phyloP scores from a whole-genome alignment of 805 yeast genomes.

The Saccharomycopsis fibuligera region DNA sequence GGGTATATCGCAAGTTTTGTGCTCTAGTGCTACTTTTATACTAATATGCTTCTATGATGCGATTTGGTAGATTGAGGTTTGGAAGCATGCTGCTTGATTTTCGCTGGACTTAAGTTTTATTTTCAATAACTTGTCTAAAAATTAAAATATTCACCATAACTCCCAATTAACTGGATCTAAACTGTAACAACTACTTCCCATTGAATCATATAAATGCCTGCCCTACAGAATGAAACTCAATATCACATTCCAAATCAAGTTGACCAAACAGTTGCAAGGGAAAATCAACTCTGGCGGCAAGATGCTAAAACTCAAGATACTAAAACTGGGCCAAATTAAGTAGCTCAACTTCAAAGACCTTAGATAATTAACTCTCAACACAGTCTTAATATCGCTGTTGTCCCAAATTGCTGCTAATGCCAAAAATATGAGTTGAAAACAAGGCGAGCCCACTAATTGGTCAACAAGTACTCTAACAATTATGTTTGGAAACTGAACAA shows the following conservation, averaged over 20 bases:
- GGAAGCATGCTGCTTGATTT: neutral
- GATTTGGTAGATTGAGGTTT: neutral
- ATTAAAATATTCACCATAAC: neutral
- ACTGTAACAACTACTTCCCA: no score
- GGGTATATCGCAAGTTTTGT: no score
- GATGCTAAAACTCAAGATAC: constrained; percentile 42
- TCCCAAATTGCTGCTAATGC: constrained; percentile 52
- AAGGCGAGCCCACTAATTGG: constrained; percentile 49
- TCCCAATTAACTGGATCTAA: no score
- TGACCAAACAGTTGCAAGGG: constrained; percentile 52
- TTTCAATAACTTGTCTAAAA: neutral
- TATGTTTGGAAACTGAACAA: constrained; percentile 32
- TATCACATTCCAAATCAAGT: constrained; percentile 49
- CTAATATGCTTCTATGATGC: neutral
- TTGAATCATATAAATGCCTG: no score
- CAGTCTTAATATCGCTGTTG: constrained; percentile 30
- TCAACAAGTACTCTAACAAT: constrained; percentile 41
- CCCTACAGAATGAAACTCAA: constrained; percentile 38
- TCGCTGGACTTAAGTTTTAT: neutral
- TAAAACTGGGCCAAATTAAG: constrained; percentile 55
- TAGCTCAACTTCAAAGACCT: constrained; percentile 47
- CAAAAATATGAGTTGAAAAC: constrained; percentile 47
- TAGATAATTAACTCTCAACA: constrained; percentile 34
- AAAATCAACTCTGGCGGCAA: constrained; percentile 46
- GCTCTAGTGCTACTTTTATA: no score